phyloP scores from a whole-genome alignment of 2,329 filamentous ascomycete genomes.

The Ambrosiella beaveri region DNA sequence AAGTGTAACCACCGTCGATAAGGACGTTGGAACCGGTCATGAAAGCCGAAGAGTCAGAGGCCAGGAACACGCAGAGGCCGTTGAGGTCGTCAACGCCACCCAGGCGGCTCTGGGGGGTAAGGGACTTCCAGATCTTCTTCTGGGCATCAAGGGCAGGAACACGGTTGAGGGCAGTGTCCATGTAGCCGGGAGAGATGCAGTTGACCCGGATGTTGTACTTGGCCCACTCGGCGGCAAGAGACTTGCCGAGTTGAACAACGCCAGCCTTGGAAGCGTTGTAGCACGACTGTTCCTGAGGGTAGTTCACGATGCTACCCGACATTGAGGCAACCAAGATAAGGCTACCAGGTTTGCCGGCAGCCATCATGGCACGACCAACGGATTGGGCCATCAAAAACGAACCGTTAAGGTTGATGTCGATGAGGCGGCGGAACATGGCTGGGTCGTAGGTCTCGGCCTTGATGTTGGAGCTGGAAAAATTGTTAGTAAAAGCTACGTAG shows the following conservation, averaged over 20 bases:
- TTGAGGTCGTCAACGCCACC: slow-evolving; percentile 62
- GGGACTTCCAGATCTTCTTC: slow-evolving; percentile 63
- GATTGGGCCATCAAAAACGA: slow-evolving; percentile 62
- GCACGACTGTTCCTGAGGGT: slow-evolving; percentile 64
- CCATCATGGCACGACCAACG: slow-evolving; percentile 57
- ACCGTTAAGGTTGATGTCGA: slow-evolving; percentile 69
- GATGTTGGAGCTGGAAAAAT: slow-evolving; percentile 46
- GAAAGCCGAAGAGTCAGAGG: slow-evolving; percentile 53
- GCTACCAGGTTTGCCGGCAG: slow-evolving; percentile 50
- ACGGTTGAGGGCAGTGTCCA: slow-evolving; percentile 69
- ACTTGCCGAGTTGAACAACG: slow-evolving; percentile 62
- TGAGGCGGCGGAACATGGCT: slow-evolving; percentile 59
- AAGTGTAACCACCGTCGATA: slow-evolving; percentile 54
- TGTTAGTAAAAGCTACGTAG: slow-evolving; percentile 8
- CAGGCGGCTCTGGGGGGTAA: slow-evolving; percentile 58
- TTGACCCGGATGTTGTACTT: slow-evolving; percentile 68
- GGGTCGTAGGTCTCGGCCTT: slow-evolving; percentile 62
- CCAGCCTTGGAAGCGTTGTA: slow-evolving; percentile 77
- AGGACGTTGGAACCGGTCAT: slow-evolving; percentile 63
- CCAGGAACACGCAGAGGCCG: slow-evolving; percentile 59
- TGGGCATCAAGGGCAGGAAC: slow-evolving; percentile 61
- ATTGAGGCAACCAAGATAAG: slow-evolving; percentile 66
- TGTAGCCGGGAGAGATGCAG: slow-evolving; percentile 71
- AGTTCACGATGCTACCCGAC: slow-evolving; percentile 74
- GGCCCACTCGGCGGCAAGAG: slow-evolving; percentile 70